Base-by-base conservation (phyloP, 345 rosid genomes). In the Anastatica hierochuntica region DNA sequence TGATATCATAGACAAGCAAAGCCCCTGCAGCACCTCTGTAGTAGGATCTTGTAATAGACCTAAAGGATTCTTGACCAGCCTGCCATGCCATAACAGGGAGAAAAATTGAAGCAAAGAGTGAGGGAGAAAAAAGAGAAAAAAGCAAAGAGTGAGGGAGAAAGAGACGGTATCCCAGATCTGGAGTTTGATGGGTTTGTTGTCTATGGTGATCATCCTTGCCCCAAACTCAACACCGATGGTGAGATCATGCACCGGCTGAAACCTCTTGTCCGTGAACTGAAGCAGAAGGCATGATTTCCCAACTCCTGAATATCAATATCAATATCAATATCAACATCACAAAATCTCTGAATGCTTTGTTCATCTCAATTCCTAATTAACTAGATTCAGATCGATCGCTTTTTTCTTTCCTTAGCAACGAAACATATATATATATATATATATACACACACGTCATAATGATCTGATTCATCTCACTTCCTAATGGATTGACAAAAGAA, bases 31-130 rank as follows among this genome's bases (percentile, higher is more conserved):
- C 98, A 0, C 98, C 96, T 64, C 95, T 71, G 53, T 92, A 92
- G 61, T 92, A 92, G 14, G 97, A 92, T 73, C 98, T 83, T 3
- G 98, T 92, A 41, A 92, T 88, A 46, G 98, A 85, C 80, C 98
- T 79, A 57, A 92, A 92, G 35, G 96, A 85, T 68, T 92, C 98
- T 66, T 92, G 98, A 72, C 98, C 98, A 1, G 98, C 98, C 98
- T 87, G 73, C 16, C 34, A 53, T 27, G 15, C 43, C 60, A 47
- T 17, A 29, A 47, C 9, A 42, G 3, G 6, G 35, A 62, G 38
- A 58, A 2, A 62, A 49, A 58, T 63, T 31, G 7, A 31, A 31
- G 4, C 4, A 9, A 2, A 31, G n/a, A 31, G 3, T n/a, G n/a
- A 10, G 2, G n/a, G n/a, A 31, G 12, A 31, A 1, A 31, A 11